These are phyloP conservation scores for Melanogaster broomeanus DNA, from an alignment of 768 basidiomycete genomes.

Conservation along the genomic window DNA sequence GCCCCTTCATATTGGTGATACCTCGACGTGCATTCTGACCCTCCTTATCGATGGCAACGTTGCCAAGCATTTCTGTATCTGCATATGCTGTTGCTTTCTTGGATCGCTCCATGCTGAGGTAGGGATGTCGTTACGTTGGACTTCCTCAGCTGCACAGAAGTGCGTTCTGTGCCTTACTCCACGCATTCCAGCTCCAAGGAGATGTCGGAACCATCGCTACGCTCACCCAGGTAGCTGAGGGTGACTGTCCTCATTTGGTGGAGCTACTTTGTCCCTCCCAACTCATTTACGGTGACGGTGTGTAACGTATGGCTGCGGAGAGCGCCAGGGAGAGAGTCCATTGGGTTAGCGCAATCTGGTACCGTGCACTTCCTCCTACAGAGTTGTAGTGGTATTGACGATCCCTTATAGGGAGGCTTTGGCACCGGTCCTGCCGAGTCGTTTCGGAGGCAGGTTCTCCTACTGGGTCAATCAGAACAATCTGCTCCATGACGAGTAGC, in stretches of 20 bases:
- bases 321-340: constrained; percentile 82
- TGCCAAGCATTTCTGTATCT: constrained; percentile 82
- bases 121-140: constrained; percentile 86
- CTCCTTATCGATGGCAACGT: constrained; percentile 79
- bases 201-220: constrained; percentile 90
- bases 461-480: constrained; percentile 66
- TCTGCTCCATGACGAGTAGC: constrained; percentile 52
- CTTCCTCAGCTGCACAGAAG: constrained; percentile 82
- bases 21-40: constrained; percentile 84
- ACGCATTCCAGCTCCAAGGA: constrained; percentile 79
- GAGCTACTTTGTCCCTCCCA: constrained; percentile 89
- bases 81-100: constrained; percentile 80
- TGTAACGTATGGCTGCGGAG: constrained; percentile 87
- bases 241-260: constrained; percentile 48
- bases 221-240: constrained; percentile 51
- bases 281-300: constrained; percentile 85
- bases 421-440: constrained; percentile 54
- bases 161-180: constrained; percentile 80
- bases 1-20: constrained; percentile 89
- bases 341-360: constrained; percentile 94
- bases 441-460: constrained; percentile 47
- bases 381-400: not conserved
- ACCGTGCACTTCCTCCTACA: constrained; percentile 22
- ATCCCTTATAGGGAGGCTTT: constrained; percentile 67
- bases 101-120: constrained; percentile 83